Conservation (phyloP, 2,329 filamentous ascomycete species). For the Colletotrichum graminicola region DNA sequence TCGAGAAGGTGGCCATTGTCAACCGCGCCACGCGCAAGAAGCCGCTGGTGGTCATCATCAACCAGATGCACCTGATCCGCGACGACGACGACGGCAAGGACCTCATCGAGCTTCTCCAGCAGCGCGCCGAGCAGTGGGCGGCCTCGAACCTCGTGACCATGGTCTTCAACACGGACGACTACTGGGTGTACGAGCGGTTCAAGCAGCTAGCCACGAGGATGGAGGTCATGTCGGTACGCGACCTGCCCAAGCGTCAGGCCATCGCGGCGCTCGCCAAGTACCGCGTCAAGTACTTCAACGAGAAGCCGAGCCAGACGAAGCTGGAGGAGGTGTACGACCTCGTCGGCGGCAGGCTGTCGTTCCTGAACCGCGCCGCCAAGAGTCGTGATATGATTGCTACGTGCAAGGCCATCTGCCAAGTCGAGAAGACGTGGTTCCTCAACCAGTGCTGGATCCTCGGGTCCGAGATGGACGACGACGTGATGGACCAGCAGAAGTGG, state of each 20-base stretch:
- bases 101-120: slow-evolving; percentile 92
- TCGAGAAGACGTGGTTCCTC: slow-evolving; percentile 81
- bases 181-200: slow-evolving; percentile 96
- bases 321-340: slow-evolving; percentile 86
- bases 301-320: slow-evolving; percentile 65
- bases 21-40: slow-evolving; percentile 71
- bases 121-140: slow-evolving; percentile 96
- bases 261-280: slow-evolving; percentile 83
- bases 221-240: slow-evolving; percentile 89
- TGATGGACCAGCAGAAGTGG: slow-evolving; percentile 98
- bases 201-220: slow-evolving; percentile 94
- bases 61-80: slow-evolving; percentile 90
- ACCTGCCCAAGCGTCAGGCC: slow-evolving; percentile 83
- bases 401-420: slow-evolving; percentile 78
- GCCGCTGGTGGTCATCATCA: slow-evolving; percentile 93
- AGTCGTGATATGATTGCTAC: slow-evolving; percentile 82
- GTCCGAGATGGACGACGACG: slow-evolving; percentile 89
- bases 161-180: slow-evolving; percentile 97
- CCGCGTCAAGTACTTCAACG: slow-evolving; percentile 80
- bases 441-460: slow-evolving; percentile 83
- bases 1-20: slow-evolving; percentile 92
- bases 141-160: slow-evolving; percentile 90
- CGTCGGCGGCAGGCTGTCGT: slow-evolving; percentile 90
- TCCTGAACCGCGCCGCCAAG: slow-evolving; percentile 91
- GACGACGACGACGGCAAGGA: slow-evolving; percentile 95